Evolutionary conservation across 345 rosid species (phyloP).

Genomic region (Sonneratia alba): DNA sequence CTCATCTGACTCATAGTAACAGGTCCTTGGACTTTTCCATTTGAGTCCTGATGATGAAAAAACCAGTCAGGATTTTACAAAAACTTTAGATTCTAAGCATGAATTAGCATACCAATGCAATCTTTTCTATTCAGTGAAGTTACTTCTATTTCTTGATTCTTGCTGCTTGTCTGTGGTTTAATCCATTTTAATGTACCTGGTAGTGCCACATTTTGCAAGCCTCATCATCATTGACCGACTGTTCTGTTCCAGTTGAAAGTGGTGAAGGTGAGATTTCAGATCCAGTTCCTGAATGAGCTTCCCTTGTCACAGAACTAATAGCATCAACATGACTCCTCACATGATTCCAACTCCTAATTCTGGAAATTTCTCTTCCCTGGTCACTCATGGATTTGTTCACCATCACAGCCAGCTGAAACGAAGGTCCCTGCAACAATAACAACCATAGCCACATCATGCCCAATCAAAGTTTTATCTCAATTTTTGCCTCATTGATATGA

Average conservation of each 20-base stretch:
- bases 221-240: constrained; percentile 34
- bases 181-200: constrained; percentile 6
- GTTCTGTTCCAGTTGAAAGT: constrained; percentile 31
- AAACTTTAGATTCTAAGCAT: neutral
- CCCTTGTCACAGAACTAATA: constrained; percentile 5
- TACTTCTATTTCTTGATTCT: neutral
- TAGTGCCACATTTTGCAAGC: constrained; percentile 64
- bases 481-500: neutral
- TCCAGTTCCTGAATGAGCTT: constrained; percentile 14
- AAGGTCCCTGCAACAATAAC: constrained; percentile 12
- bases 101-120: neutral
- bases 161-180: neutral
- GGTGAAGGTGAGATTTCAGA: constrained; percentile 23
- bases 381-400: neutral
- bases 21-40: constrained; percentile 75
- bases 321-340: neutral
- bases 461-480: neutral
- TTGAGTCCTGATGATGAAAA: constrained; percentile 37
- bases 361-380: constrained; percentile 1
- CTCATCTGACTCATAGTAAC: constrained; percentile 58
- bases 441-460: neutral
- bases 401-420: constrained; percentile 17
- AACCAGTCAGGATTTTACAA: neutral
- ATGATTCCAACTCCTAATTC: neutral
- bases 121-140: too few species aligned